A percentile compares a stretch with the other conserved stretches of the same genome.
These are phyloP conservation scores for Megacollybia marginata DNA, from an alignment of 768 basidiomycete species.

Conservation along the genomic window DNA sequence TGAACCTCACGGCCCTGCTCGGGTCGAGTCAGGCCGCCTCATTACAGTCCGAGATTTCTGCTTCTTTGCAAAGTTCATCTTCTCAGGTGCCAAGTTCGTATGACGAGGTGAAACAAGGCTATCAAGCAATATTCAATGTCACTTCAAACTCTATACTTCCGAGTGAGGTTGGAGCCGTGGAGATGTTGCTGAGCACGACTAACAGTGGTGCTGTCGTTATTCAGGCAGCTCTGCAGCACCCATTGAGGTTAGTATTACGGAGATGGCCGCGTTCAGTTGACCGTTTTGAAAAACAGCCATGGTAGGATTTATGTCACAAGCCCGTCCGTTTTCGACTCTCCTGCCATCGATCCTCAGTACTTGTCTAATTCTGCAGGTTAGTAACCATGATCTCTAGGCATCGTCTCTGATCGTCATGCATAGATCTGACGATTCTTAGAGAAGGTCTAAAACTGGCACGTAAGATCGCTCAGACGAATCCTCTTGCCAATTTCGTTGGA, in stretches of 20 bases:
- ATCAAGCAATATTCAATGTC: neutral
- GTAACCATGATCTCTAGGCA: neutral
- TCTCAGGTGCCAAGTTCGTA: neutral
- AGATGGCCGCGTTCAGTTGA: neutral
- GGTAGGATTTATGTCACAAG: slow-evolving; percentile 44
- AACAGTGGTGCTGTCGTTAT: slow-evolving; percentile 27
- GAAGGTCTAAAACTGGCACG: slow-evolving; percentile 44
- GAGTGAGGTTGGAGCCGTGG: neutral
- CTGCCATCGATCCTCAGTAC: slow-evolving; percentile 47
- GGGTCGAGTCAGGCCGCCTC: slow-evolving; percentile 15
- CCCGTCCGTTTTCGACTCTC: slow-evolving; percentile 38
- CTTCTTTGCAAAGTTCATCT: neutral
- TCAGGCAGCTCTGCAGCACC: slow-evolving; percentile 44
- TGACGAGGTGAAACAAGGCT: neutral
- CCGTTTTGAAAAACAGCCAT: slow-evolving; percentile 18
- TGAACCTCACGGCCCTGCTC: slow-evolving; percentile 31
- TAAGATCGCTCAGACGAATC: slow-evolving; percentile 34
- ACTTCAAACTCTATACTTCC: neutral
- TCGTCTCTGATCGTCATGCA: neutral
- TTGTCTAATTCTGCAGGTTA: slow-evolving; percentile 33
- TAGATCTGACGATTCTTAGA: slow-evolving; percentile 29
- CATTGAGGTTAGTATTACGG: slow-evolving; percentile 23
- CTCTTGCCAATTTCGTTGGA: slow-evolving; percentile 26
- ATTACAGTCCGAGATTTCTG: slow-evolving; percentile 7
- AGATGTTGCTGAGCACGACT: slow-evolving; percentile 15